Conservation (phyloP, 164 flowering plant genomes). For the Sedum album region DNA sequence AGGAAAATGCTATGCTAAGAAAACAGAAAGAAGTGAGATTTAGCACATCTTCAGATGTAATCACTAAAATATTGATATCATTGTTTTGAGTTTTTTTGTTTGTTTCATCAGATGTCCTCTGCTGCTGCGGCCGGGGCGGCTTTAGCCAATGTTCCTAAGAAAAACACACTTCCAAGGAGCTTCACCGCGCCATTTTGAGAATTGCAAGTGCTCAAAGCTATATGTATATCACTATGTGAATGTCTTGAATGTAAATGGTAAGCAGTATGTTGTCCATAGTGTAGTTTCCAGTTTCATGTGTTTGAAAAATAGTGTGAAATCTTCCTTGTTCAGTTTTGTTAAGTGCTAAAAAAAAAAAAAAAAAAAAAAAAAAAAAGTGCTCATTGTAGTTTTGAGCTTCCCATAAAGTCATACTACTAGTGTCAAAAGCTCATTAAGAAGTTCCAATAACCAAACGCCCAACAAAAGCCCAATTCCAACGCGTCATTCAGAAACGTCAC, state of each 20-base stretch:
- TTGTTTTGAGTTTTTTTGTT: background rate
- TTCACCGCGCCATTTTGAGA: slow-evolving; percentile 56
- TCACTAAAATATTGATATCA: background rate
- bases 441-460: no score
- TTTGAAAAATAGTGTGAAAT: no score
- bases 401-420: no score
- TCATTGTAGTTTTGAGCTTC: no score
- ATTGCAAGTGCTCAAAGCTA: background rate
- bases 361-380: no score
- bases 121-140: slow-evolving; percentile 22
- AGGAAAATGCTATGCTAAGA: slow-evolving; percentile 57
- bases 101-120: slow-evolving; percentile 10
- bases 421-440: no score
- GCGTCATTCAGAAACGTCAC: background rate
- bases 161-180: slow-evolving; percentile 30
- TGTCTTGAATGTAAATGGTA: no score
- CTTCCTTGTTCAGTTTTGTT: no score
- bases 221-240: no score
- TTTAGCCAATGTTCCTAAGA: slow-evolving; percentile 27
- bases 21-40: slow-evolving; percentile 28
- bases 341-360: no score
- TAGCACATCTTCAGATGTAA: background rate
- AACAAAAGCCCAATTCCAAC: background rate
- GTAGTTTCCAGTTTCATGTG: no score
- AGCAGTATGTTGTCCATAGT: no score